phyloP scores from a whole-genome alignment of 2,329 filamentous ascomycete genomes.

The Nigrograna mackinnonii region DNA sequence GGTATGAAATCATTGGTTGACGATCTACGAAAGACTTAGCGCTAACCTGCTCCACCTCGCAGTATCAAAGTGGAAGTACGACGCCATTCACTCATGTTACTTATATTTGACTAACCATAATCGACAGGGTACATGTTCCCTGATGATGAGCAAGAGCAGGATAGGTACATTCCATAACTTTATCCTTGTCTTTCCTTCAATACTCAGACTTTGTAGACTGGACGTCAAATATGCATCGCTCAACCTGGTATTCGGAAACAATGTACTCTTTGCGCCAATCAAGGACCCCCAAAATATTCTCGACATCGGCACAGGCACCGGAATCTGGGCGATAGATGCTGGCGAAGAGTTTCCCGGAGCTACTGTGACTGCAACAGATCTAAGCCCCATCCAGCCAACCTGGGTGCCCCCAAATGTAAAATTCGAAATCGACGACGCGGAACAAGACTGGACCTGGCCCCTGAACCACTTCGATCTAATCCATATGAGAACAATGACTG shows the following conservation, averaged over 20 bases:
- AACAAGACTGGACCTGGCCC: conserved; percentile 28
- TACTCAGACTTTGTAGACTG: too few relatives aligned
- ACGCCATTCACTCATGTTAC: too few relatives aligned
- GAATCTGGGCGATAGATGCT: conserved; percentile 40
- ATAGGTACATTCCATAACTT: conserved; percentile 18
- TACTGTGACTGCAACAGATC: conserved; percentile 29
- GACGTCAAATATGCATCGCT: conserved; percentile 26
- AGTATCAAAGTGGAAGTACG: too few relatives aligned
- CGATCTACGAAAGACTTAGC: too few relatives aligned
- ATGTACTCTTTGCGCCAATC: conserved; percentile 28
- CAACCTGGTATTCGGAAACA: conserved; percentile 16
- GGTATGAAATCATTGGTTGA: too few relatives aligned
- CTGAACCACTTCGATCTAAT: conserved; percentile 15
- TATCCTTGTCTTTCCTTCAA: too few relatives aligned
- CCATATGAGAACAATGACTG: conserved; percentile 16
- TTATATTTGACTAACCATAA: not conserved
- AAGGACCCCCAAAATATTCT: conserved; percentile 28
- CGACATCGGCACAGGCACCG: conserved; percentile 34
- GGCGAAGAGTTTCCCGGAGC: conserved; percentile 27
- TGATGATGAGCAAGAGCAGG: conserved; percentile 29
- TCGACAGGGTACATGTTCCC: conserved; percentile 22
- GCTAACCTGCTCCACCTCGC: too few relatives aligned
- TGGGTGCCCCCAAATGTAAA: conserved; percentile 30
- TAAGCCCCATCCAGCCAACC: conserved; percentile 39
- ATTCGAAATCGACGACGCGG: conserved; percentile 33